Evolutionary conservation across 2,329 filamentous ascomycete species (phyloP).

Genomic region (Colletotrichum gloeosporioides): DNA sequence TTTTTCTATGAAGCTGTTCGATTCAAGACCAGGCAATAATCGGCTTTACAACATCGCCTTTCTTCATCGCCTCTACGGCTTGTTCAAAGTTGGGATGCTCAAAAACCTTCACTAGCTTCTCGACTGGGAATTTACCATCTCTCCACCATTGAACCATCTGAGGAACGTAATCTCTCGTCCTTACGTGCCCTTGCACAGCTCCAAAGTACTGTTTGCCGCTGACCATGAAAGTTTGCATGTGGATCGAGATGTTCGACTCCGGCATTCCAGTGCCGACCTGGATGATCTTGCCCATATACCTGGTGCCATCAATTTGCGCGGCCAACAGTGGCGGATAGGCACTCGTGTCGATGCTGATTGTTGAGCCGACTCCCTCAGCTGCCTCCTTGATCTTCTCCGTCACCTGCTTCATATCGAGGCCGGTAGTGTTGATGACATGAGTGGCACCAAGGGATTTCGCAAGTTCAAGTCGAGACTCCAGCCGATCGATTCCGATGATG

Average conservation of each 20-base stretch:
- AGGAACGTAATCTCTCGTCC: conserved; percentile 44
- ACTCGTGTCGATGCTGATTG: conserved; percentile 55
- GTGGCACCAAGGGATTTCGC: conserved; percentile 38
- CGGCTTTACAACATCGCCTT: conserved; percentile 14
- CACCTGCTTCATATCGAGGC: conserved; percentile 27
- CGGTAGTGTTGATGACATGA: conserved; percentile 29
- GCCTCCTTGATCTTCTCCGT: conserved; percentile 35
- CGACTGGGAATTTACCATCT: conserved; percentile 37
- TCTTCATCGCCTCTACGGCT: conserved; percentile 36
- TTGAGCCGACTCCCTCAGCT: conserved; percentile 50
- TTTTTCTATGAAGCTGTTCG: not conserved
- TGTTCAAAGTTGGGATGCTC: conserved; percentile 32
- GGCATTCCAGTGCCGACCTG: conserved; percentile 54
- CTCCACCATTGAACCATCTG: conserved; percentile 36
- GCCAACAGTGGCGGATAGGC: conserved; percentile 44
- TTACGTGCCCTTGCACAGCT: conserved; percentile 30
- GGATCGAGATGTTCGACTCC: conserved; percentile 44
- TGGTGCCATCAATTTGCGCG: conserved; percentile 45
- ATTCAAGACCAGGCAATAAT: conserved; percentile 18
- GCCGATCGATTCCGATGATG: conserved; percentile 32
- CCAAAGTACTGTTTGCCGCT: conserved; percentile 53
- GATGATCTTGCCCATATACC: conserved; percentile 51
- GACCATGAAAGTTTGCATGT: conserved; percentile 50
- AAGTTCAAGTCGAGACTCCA: conserved; percentile 19
- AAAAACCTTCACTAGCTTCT: conserved; percentile 37